These are phyloP conservation scores for Cladophialophora yegresii DNA, from an alignment of 2,329 filamentous ascomycete genomes.

Conservation along the genomic window DNA sequence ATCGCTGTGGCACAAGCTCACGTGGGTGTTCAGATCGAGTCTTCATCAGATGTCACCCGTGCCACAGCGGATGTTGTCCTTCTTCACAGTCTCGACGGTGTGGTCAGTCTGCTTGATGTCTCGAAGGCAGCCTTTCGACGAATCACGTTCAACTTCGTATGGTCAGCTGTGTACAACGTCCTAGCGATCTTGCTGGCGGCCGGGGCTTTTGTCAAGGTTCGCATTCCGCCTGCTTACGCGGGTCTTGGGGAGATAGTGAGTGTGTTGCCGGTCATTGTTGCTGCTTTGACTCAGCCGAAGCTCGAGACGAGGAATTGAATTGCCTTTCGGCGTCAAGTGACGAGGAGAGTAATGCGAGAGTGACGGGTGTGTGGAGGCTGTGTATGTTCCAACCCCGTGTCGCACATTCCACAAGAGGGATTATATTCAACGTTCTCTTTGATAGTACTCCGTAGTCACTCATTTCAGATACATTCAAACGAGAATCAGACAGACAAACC, in stretches of 20 bases:
- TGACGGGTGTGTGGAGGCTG: background rate
- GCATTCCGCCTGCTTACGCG: slow-evolving; percentile 64
- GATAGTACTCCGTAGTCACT: background rate
- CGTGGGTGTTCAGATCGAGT: slow-evolving; percentile 69
- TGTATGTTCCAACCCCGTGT: background rate
- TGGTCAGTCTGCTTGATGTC: slow-evolving; percentile 62
- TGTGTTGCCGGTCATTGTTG: slow-evolving; percentile 67
- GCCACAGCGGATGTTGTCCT: slow-evolving; percentile 70
- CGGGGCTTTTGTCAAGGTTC: slow-evolving; percentile 63
- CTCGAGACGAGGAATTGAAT: slow-evolving; percentile 26
- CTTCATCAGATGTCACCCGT: slow-evolving; percentile 65
- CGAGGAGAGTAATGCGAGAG: background rate
- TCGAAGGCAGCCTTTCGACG: slow-evolving; percentile 49
- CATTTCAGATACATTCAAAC: background rate
- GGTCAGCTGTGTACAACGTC: slow-evolving; percentile 70
- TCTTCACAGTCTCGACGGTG: slow-evolving; percentile 59
- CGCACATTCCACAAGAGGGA: background rate
- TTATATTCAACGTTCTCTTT: background rate
- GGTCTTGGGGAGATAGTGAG: slow-evolving; percentile 73
- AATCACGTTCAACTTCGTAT: slow-evolving; percentile 68
- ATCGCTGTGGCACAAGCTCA: slow-evolving; percentile 69
- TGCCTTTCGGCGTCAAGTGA: background rate
- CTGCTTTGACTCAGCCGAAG: slow-evolving; percentile 51
- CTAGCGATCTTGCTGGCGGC: slow-evolving; percentile 67
- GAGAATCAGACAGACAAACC: background rate